phyloP scores from a whole-genome alignment of 768 basidiomycete genomes.

The Mrakia frigida region DNA sequence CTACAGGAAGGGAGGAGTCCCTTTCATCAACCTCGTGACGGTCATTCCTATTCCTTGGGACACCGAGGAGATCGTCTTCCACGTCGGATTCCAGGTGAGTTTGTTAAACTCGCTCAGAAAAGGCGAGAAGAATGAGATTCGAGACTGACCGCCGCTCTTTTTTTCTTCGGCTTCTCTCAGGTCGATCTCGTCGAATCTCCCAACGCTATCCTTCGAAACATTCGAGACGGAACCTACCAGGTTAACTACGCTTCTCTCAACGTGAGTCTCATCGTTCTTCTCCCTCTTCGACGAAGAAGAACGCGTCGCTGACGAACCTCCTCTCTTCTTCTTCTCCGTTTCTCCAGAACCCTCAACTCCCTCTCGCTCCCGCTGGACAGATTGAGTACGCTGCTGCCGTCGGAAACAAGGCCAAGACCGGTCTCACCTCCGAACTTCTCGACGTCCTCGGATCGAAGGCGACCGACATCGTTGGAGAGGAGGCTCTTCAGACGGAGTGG shows the following conservation, averaged over 20 bases:
- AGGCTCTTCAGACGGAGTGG: conserved; percentile 29
- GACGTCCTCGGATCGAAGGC: conserved; percentile 11
- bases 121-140: not conserved
- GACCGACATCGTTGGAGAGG: conserved; percentile 11
- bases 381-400: not conserved
- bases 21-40: conserved; percentile 88
- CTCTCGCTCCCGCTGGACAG: conserved; percentile 24
- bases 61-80: conserved; percentile 68
- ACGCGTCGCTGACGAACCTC: not conserved
- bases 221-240: conserved; percentile 70
- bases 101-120: not conserved
- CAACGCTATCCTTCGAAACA: conserved; percentile 69
- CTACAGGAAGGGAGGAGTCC: conserved; percentile 72
- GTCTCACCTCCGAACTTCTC: not conserved
- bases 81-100: conserved; percentile 66
- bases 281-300: not conserved
- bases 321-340: not conserved
- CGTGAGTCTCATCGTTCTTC: not conserved
- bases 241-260: conserved; percentile 52
- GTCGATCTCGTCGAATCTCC: conserved; percentile 87
- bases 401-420: not conserved
- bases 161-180: conserved; percentile 48
- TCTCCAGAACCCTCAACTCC: conserved; percentile 24
- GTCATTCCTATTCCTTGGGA: conserved; percentile 77
- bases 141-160: not conserved